Evolutionary conservation across 352 stramenopile species (phyloP), one percentile per base, ranked within the genome.

Genomic region (Globisporangium parvum): DNA sequence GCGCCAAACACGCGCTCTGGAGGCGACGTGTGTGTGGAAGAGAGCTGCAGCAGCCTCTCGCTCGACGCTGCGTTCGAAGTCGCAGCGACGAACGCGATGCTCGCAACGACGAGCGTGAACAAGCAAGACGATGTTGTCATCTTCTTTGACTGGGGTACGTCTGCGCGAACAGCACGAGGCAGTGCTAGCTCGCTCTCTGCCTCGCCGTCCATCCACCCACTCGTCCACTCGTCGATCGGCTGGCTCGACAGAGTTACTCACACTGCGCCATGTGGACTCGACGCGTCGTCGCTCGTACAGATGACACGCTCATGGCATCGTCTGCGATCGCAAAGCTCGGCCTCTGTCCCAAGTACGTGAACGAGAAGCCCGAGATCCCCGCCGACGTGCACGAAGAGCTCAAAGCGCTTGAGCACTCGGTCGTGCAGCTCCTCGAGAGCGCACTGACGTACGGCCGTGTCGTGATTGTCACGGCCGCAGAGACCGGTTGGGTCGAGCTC

Each of bases 401-500:
- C 14, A 75, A 78, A 35, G 70, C 81, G 58, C 71, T 96, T 3
- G 80, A 96, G 59, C 67, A 87, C 23, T 78, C 66, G 21, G 87
- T 91, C n/a, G 69, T 88, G 47, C 69, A 78, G 53, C 59, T 96
- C 8, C 66, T 97, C 1, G 68, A 87, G 47, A 76, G 75, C 21
- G 87, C 87, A 3, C 57, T 95, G 26, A 73, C 61, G 3, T 87
- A 77, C 55, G 88, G 86, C 26, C 77, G 78, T 15, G 87, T 96
- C 18, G 74, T 95, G 28, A 94, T 97, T 40, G 80, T 97, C 35
- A 97, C 88, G 1, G 91, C 91, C 5, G 88, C 88, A 10, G 87
- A 97, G 55, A 78, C 75, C 8, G 88, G 86, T n/a, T 97, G 88
- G 88, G 85, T 97, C 9, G 80, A 96, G 56, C 69, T 95, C 12